Percentiles rank a stretch among this genome's conserved stretches.
Conservation (phyloP, 2,329 filamentous ascomycete genomes). For the Pseudocercospora ulei region DNA sequence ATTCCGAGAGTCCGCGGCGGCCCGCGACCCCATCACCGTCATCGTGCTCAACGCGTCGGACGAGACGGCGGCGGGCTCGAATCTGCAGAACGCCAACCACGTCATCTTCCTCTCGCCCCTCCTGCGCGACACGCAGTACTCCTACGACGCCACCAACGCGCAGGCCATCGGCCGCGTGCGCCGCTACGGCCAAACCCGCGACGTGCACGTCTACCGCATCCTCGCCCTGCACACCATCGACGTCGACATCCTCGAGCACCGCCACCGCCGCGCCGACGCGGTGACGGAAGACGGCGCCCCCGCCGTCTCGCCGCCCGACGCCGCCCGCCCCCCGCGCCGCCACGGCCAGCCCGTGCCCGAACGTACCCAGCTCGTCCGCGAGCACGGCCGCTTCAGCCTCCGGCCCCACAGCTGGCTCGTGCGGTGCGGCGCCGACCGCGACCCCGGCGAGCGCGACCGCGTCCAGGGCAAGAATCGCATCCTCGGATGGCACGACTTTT, state of each 20-base stretch:
- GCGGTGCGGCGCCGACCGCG: slow-evolving; percentile 8
- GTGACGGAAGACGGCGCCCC: slow-evolving; percentile 22
- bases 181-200: slow-evolving; percentile 49
- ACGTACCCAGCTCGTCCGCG: slow-evolving; percentile 29
- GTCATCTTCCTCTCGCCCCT: slow-evolving; percentile 54
- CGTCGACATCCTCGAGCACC: slow-evolving; percentile 41
- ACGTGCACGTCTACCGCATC: slow-evolving; percentile 57
- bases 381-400: slow-evolving; percentile 30
- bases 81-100: slow-evolving; percentile 55
- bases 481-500: slow-evolving; percentile 31
- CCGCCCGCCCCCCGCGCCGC: slow-evolving; percentile 15
- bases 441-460: slow-evolving; percentile 12
- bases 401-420: slow-evolving; percentile 31
- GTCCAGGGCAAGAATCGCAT: slow-evolving; percentile 26
- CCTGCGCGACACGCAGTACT: slow-evolving; percentile 42
- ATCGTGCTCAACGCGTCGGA: slow-evolving; percentile 50
- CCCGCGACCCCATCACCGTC: slow-evolving; percentile 37
- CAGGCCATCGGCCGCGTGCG: slow-evolving; percentile 55
- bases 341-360: slow-evolving; percentile 17
- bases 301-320: slow-evolving; percentile 14
- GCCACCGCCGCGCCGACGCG: slow-evolving; percentile 33
- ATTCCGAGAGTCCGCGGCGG: slow-evolving; percentile 21
- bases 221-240: slow-evolving; percentile 64
- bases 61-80: slow-evolving; percentile 51
- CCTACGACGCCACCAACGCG: slow-evolving; percentile 50